Evolutionary conservation across 768 basidiomycete genomes (phyloP).

Genomic region (Paxillus involutus): DNA sequence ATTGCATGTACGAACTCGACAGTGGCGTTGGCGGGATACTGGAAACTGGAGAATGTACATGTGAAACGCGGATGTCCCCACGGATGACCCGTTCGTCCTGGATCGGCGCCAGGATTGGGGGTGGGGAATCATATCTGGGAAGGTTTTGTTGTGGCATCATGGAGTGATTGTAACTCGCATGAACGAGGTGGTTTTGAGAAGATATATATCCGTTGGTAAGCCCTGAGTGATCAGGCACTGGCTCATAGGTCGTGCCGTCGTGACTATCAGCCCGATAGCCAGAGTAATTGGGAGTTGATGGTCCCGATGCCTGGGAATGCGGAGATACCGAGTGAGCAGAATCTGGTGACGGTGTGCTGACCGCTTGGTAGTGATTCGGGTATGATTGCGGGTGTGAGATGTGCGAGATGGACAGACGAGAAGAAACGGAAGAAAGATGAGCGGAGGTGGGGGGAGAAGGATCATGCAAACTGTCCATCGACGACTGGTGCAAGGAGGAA

Average conservation of each 20-base stretch:
- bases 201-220: slow-evolving; percentile 33
- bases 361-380: slow-evolving; percentile 34
- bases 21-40: slow-evolving; percentile 32
- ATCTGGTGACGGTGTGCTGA: slow-evolving; percentile 48
- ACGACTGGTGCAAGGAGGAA: slow-evolving; percentile 26
- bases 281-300: slow-evolving; percentile 38
- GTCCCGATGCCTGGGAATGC: slow-evolving; percentile 32
- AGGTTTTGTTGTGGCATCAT: slow-evolving; percentile 20
- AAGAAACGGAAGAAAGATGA: slow-evolving; percentile 38
- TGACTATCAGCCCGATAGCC: slow-evolving; percentile 46
- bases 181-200: slow-evolving; percentile 28
- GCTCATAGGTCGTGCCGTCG: slow-evolving; percentile 39
- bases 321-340: slow-evolving; percentile 48
- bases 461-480: slow-evolving; percentile 27
- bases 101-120: slow-evolving; percentile 57
- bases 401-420: slow-evolving; percentile 61
- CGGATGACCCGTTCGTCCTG: slow-evolving; percentile 39
- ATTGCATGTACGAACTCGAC: slow-evolving; percentile 40
- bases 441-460: slow-evolving; percentile 31
- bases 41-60: slow-evolving; percentile 30
- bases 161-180: slow-evolving; percentile 22
- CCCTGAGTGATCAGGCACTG: slow-evolving; percentile 28
- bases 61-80: slow-evolving; percentile 29
- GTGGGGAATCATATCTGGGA: slow-evolving; percentile 49
- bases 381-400: slow-evolving; percentile 55